Percentiles rank a stretch among this genome's conserved stretches.
These are phyloP conservation scores for Ceriops zippeliana DNA, from an alignment of 345 rosid genomes.

Conservation along the genomic window DNA sequence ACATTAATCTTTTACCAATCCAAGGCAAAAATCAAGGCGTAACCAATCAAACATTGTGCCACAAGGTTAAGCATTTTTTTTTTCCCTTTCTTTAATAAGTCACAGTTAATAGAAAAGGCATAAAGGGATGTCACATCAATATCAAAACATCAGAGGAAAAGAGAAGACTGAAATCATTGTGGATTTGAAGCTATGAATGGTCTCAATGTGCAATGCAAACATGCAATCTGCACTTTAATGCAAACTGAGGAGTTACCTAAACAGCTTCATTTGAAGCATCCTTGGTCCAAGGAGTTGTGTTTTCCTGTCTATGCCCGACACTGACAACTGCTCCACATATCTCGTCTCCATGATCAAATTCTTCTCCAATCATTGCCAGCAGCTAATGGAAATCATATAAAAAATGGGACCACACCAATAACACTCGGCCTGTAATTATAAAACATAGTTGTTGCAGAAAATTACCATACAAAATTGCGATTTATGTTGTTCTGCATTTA, in stretches of 20 bases:
- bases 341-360: conserved; percentile 88
- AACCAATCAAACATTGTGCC: too few relatives aligned
- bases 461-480: conserved; percentile 48
- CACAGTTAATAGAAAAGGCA: too few relatives aligned
- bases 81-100: too few relatives aligned
- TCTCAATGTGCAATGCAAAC: neutral
- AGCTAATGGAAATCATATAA: conserved; percentile 9
- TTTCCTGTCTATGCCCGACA: conserved; percentile 64
- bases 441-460: neutral
- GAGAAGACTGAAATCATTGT: too few relatives aligned
- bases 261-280: conserved; percentile 83
- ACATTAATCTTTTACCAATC: too few relatives aligned
- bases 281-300: conserved; percentile 80
- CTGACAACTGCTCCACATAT: conserved; percentile 89
- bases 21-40: too few relatives aligned
- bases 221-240: neutral
- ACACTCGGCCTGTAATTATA: neutral
- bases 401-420: neutral
- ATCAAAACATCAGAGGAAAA: too few relatives aligned
- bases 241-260: conserved; percentile 46
- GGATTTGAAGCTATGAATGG: too few relatives aligned
- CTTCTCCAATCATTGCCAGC: conserved; percentile 87
- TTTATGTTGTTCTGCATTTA: too few relatives aligned
- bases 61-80: too few relatives aligned
- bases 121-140: too few relatives aligned